These are phyloP conservation scores for Colletotrichum simmondsii DNA, from an alignment of 2,329 filamentous ascomycete genomes.

Conservation along the genomic window DNA sequence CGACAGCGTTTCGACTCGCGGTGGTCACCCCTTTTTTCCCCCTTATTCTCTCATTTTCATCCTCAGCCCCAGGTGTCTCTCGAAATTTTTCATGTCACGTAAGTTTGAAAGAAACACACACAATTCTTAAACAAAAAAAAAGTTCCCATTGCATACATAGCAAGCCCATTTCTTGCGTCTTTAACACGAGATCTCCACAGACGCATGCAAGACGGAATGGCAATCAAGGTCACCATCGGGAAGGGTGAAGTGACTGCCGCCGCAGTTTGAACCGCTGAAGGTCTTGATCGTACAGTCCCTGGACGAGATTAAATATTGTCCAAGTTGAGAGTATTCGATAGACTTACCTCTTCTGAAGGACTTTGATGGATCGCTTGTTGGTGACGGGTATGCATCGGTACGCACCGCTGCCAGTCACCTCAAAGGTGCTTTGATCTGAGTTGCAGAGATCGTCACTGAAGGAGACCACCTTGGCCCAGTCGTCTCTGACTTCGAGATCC, in stretches of 20 bases:
- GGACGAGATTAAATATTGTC: neutral
- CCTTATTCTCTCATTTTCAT: neutral
- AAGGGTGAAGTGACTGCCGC: neutral
- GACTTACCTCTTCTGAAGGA: neutral
- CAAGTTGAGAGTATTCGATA: too few species aligned
- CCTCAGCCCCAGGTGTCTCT: too few species aligned
- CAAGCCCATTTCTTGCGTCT: too few species aligned
- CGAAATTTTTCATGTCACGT: too few species aligned
- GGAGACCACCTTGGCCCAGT: conserved; percentile 16
- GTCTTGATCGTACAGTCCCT: conserved; percentile 16
- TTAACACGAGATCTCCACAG: conserved; percentile 5
- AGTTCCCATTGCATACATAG: too few species aligned
- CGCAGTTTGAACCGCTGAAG: neutral
- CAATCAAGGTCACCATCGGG: conserved; percentile 16
- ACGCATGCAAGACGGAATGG: conserved; percentile 13
- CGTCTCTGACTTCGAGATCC: neutral
- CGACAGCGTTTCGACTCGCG: neutral
- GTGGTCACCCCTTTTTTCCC: neutral
- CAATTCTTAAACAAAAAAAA: too few species aligned
- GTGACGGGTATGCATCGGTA: conserved; percentile 5
- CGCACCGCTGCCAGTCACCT: conserved; percentile 7
- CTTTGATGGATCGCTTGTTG: conserved; percentile 11
- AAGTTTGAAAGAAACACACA: too few species aligned
- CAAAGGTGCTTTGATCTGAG: neutral
- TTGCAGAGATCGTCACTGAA: conserved; percentile 14